Conservation (phyloP, 352 stramenopile genomes). For the Phytopythium vexans region DNA sequence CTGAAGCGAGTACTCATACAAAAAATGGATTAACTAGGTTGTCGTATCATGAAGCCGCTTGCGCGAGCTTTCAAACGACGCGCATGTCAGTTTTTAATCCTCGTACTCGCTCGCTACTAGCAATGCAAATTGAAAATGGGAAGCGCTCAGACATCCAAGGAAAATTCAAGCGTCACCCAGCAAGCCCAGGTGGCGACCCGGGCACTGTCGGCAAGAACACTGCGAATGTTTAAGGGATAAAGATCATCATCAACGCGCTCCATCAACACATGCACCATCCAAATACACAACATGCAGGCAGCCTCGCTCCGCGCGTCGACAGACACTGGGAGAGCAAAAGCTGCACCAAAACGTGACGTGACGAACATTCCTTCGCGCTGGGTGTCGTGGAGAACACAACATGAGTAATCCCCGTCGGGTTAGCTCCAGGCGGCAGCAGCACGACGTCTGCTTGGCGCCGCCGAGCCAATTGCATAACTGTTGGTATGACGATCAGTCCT, state of each 20-base stretch:
- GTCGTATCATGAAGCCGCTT: slow-evolving; percentile 64
- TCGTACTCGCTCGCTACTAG: slow-evolving; percentile 24
- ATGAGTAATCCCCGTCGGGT: slow-evolving; percentile 91
- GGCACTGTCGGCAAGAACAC: slow-evolving; percentile 75
- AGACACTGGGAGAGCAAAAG: slow-evolving; percentile 23
- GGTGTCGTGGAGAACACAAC: slow-evolving; percentile 91
- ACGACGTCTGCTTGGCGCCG: slow-evolving; percentile 56
- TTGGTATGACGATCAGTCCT: slow-evolving; percentile 90
- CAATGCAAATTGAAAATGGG: background rate
- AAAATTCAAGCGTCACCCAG: slow-evolving; percentile 67
- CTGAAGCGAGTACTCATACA: slow-evolving; percentile 53
- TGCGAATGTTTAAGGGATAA: slow-evolving; percentile 85
- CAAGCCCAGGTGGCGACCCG: slow-evolving; percentile 56
- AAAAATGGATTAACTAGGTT: slow-evolving; percentile 80
- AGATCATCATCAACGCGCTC: slow-evolving; percentile 74
- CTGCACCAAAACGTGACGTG: background rate
- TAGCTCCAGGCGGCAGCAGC: slow-evolving; percentile 72
- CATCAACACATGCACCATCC: slow-evolving; percentile 9
- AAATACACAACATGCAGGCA: slow-evolving; percentile 3
- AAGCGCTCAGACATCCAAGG: slow-evolving; percentile 55
- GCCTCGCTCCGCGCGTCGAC: slow-evolving; percentile 19
- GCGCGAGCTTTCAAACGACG: slow-evolving; percentile 63
- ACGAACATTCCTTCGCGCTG: slow-evolving; percentile 24
- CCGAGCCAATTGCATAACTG: slow-evolving; percentile 92
- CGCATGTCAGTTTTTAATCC: slow-evolving; percentile 78